Base-by-base conservation (phyloP, 2,329 filamentous ascomycete species). In the Pseudogymnoascus verrucosus region DNA sequence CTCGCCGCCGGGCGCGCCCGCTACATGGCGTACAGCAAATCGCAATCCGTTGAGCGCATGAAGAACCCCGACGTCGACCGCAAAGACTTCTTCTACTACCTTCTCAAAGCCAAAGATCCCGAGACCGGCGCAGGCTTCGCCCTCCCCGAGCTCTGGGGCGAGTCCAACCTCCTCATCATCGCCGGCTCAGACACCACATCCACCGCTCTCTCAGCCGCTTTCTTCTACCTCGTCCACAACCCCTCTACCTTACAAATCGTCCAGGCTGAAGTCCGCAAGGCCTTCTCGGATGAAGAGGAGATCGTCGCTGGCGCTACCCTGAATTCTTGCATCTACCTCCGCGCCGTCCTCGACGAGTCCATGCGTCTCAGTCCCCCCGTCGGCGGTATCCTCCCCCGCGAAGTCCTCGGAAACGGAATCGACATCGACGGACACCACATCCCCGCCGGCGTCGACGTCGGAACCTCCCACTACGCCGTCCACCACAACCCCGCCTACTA, bases 51-150 rank as follows among this genome's bases (percentile, higher is more conserved):
- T 12, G 84, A 89, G 70, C 82, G 88, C 23, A 89, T 86, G 60
- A 84, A 85, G 65, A 86, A 86, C 28, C 67, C 84, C 83, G 67
- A 86, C 16, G 69, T 68, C 82, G 59, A 86, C 85, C 69, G 88
- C 36, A 85, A 87, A 64, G 89, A 91, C 72, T 90, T 91, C 77
- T 90, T 91, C 77, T 87, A 89, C 75, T 86, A 90, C 73, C 80
- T 91, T 10, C 81, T 91, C 65, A 87, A 86, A 70, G 88, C 88
- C 6, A 83, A 83, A 40, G 88, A 91, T 68, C 87, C 87, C 11
- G 87, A 90, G 71, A 89, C 87, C 0, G 87, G 87, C 62, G 72
- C 69, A 28, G 68, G 68, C 2, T 74, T 76, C 28, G 65, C 66
- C 0, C 78, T 75, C 63, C 73, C 79, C 1, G 72, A 70, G 26